phyloP scores from a whole-genome alignment of 164 flowering plant species.

The Houttuynia cordata region DNA sequence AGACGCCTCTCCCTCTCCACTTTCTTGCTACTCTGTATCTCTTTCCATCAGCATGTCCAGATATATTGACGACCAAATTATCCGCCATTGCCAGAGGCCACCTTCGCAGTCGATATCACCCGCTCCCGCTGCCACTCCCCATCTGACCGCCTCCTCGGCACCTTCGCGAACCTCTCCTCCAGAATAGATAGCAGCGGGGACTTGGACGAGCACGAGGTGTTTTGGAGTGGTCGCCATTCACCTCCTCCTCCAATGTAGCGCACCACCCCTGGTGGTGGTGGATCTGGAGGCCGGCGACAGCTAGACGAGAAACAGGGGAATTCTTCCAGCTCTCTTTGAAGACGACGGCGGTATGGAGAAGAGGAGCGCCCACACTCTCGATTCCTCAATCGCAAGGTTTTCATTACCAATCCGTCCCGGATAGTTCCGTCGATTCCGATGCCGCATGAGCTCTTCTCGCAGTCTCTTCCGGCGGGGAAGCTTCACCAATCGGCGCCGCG shows the following conservation, averaged over 20 bases:
- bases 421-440: conserved; percentile 32
- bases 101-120: conserved; percentile 7
- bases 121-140: conserved; percentile 33
- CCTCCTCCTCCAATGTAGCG: conserved; percentile 7
- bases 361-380: conserved; percentile 16
- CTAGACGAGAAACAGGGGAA: conserved; percentile 32
- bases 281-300: conserved; percentile 10
- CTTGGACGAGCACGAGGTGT: conserved; percentile 54
- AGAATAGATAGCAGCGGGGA: conserved; percentile 23
- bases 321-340: conserved; percentile 45
- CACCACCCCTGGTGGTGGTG: conserved; percentile 3
- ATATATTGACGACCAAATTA: background rate
- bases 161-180: conserved; percentile 13
- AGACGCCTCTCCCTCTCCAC: no score
- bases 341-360: conserved; percentile 3
- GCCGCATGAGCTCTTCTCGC: conserved; percentile 10
- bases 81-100: conserved; percentile 16
- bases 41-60: background rate
- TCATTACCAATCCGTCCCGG: conserved; percentile 7
- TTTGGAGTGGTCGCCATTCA: conserved; percentile 41
- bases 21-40: background rate
- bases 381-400: conserved; percentile 1
- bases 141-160: conserved; percentile 40
- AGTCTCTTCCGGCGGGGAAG: conserved; percentile 20
- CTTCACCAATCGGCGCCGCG: conserved; percentile 55